A percentile compares a stretch with the other conserved stretches of the same genome.
Conservation (phyloP, 108 stramenopile species). For the Stephanodiscus minutulus region DNA sequence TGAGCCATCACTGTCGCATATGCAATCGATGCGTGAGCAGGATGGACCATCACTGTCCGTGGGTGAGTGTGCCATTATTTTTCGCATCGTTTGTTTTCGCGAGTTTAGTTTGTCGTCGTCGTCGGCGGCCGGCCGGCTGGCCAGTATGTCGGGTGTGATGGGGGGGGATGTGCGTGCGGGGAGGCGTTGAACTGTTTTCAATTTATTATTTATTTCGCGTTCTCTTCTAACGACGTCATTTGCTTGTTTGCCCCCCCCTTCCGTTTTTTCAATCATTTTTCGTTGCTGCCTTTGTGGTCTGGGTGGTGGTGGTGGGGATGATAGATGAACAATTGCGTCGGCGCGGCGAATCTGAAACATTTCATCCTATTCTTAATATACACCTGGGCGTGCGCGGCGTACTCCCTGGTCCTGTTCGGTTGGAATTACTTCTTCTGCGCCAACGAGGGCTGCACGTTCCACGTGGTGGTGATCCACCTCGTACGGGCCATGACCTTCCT, state of each 20-base stretch:
- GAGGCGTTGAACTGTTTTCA: background rate
- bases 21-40: conserved; percentile 95
- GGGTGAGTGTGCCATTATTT: conserved; percentile 44
- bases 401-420: conserved; percentile 79
- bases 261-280: too few relatives aligned
- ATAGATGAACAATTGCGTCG: conserved; percentile 98
- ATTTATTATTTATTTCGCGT: background rate
- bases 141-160: too few relatives aligned
- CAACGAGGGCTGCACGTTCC: conserved; percentile 77
- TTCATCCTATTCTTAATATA: conserved; percentile 96
- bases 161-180: too few relatives aligned
- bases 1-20: conserved; percentile 97
- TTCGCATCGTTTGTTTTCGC: background rate
- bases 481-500: conserved; percentile 86
- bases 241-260: too few relatives aligned
- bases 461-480: conserved; percentile 70
- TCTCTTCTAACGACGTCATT: background rate
- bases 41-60: conserved; percentile 99
- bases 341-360: conserved; percentile 87
- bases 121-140: too few relatives aligned
- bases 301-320: background rate
- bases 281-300: too few relatives aligned
- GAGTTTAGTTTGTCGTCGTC: too few relatives aligned
- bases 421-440: conserved; percentile 91
- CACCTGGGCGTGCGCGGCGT: conserved; percentile 86